Conservation (phyloP, 129 eudicot species). For the Calendula officinalis region DNA sequence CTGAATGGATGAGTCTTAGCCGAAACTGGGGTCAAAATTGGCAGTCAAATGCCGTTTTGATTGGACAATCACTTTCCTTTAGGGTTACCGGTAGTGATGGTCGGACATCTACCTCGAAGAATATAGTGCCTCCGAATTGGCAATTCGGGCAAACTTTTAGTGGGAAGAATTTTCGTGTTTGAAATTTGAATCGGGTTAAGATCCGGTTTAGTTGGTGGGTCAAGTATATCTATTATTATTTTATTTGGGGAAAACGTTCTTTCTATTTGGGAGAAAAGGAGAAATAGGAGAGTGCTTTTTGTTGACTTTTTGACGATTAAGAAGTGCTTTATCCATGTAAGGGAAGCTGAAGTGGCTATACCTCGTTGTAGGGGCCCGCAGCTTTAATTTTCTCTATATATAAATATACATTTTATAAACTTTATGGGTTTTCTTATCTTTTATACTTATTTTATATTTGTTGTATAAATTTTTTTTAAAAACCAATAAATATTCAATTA, state of each 20-base stretch:
- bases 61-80: constrained; percentile 60
- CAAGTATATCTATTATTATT: not conserved
- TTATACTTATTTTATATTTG: not conserved
- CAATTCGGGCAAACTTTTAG: constrained; percentile 43
- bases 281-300: constrained; percentile 28
- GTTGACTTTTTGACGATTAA: constrained; percentile 30
- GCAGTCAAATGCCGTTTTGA: constrained; percentile 55
- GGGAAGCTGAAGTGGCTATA: constrained; percentile 39
- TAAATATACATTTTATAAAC: constrained; percentile 15
- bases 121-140: constrained; percentile 37
- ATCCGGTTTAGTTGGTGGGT: constrained; percentile 15
- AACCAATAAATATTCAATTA: not conserved
- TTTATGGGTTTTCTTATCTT: not conserved
- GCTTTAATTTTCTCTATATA: constrained; percentile 15
- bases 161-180: constrained; percentile 46
- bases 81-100: constrained; percentile 35
- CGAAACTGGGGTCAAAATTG: constrained; percentile 84
- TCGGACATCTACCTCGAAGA: constrained; percentile 37
- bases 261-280: not conserved
- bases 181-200: constrained; percentile 3
- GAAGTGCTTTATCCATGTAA: constrained; percentile 35
- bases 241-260: not conserved
- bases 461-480: not conserved
- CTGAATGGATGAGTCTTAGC: constrained; percentile 61
- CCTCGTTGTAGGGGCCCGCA: constrained; percentile 35